Evolutionary conservation across 2,329 filamentous ascomycete genomes (phyloP), one percentile per base, ranked within the genome.

Genomic region (Apiospora kogelbergensis): DNA sequence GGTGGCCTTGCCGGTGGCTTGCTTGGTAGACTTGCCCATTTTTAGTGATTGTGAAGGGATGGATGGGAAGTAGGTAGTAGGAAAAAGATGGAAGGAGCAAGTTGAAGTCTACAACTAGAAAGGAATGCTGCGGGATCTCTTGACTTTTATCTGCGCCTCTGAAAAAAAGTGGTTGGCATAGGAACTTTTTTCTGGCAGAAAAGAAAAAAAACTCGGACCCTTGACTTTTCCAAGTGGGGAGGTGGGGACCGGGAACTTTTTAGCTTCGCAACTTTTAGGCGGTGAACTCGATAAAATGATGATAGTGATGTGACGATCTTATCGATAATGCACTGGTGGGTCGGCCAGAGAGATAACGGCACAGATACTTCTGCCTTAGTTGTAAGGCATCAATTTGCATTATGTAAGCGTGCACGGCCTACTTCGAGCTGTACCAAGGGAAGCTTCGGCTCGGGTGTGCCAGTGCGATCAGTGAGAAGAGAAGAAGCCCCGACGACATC

Each of bases 21-120:
- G 86, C 84, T 91, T 92, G 30, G 53, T 37, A 68, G 85, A 82
- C 83, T 91, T 91, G 80, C 85, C 89, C 90, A 91, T 92, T 80
- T 74, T 85, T 79, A 81, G 70, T 68, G 68, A 70, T 71, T 70
- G 70, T 74, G 71, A 66, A 60, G 20, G 9, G 26, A 37, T 60
- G n/a, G 53, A 60, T 60, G 53, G 53, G 53, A 60, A 60, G 20
- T 37, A 20, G 20, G 17, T 37, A 6, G 37, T 60, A 9, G 53
- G 53, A 22, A 60, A 60, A 37, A 37, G 53, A 60, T 60, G 53
- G 63, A 71, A 71, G 70, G 71, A 74, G 71, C 68, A 68, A 66
- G 63, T 71, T 57, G 63, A 65, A 69, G 63, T 66, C 65, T 57
- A n/a, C 45, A 26, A 26, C 26, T 11, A 11, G 63, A 57, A 69